Evolutionary conservation across 179 eudicot genomes (phyloP).

Genomic region (Actinidia polygama): DNA sequence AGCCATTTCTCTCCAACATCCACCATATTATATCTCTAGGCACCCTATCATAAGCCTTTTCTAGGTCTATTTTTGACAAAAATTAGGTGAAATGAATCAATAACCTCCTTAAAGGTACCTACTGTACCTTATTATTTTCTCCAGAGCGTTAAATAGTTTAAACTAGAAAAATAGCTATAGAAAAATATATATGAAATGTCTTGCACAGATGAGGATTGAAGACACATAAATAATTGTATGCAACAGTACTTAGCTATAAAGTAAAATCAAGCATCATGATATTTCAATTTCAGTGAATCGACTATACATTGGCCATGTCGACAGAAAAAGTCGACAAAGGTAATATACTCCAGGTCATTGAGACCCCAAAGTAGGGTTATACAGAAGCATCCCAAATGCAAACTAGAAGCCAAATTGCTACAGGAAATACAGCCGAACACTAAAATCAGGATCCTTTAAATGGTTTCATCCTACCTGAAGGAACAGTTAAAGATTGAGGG

Average conservation of each 20-base stretch:
- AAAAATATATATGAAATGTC: not conserved
- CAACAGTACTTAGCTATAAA: not conserved
- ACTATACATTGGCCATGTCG: not conserved
- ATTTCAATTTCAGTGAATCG: not conserved
- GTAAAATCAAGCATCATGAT: not conserved
- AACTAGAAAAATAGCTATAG: not conserved
- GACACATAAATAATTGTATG: not conserved
- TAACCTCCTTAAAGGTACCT: not conserved
- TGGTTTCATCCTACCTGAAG: slow-evolving; percentile 36
- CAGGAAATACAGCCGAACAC: not conserved
- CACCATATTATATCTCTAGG: too few species aligned
- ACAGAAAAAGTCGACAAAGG: not conserved
- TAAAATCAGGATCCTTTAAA: not conserved
- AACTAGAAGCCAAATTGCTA: not conserved
- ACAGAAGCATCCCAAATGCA: not conserved
- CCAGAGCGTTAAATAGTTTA: not conserved
- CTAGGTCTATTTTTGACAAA: too few species aligned
- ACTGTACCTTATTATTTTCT: not conserved
- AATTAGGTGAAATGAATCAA: not conserved
- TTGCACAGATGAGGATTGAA: not conserved
- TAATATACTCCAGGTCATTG: not conserved
- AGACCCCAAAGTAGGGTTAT: slow-evolving; percentile 3
- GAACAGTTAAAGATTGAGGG: slow-evolving; percentile 46
- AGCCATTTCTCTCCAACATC: not conserved
- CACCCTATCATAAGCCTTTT: too few species aligned